Evolutionary conservation across 2,329 filamentous ascomycete genomes (phyloP).

Genomic region (Calonectria ilicicola): DNA sequence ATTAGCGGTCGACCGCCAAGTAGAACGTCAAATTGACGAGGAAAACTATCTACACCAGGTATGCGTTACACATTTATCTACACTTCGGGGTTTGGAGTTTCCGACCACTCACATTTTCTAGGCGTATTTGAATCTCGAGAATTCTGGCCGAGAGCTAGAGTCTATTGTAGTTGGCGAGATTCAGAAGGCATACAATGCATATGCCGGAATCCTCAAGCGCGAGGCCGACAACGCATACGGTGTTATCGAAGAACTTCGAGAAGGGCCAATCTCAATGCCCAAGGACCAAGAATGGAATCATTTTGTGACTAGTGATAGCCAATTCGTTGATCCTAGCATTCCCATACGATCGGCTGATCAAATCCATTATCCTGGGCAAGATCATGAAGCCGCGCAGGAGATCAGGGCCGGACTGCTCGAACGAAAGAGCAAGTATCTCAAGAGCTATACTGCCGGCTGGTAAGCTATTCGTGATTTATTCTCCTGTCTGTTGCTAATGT

Average conservation of each 20-base stretch:
- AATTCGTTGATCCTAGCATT: slow-evolving; percentile 87
- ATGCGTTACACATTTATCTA: slow-evolving; percentile 46
- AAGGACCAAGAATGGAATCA: slow-evolving; percentile 92
- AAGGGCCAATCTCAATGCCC: slow-evolving; percentile 90
- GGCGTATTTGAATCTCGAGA: slow-evolving; percentile 95
- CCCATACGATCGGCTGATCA: slow-evolving; percentile 83
- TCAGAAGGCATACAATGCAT: slow-evolving; percentile 96
- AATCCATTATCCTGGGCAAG: slow-evolving; percentile 91
- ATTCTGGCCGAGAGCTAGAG: slow-evolving; percentile 93
- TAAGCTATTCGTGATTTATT: slow-evolving; percentile 56
- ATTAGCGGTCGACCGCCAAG: slow-evolving; percentile 86
- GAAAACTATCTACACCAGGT: slow-evolving; percentile 97
- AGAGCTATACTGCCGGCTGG: slow-evolving; percentile 97
- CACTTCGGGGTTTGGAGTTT: neutral
- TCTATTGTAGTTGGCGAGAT: slow-evolving; percentile 97
- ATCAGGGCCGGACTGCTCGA: slow-evolving; percentile 92
- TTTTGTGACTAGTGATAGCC: slow-evolving; percentile 84
- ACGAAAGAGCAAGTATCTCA: slow-evolving; percentile 98
- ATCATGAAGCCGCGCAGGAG: slow-evolving; percentile 84
- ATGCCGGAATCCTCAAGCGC: slow-evolving; percentile 90
- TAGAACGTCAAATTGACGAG: slow-evolving; percentile 94
- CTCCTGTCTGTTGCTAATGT: slow-evolving; percentile 12
- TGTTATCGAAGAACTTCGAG: slow-evolving; percentile 83
- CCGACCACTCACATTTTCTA: slow-evolving; percentile 49
- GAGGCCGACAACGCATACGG: slow-evolving; percentile 87